Evolutionary conservation across 805 yeast species (phyloP).

Genomic region (Pichia pseudocactophila): DNA sequence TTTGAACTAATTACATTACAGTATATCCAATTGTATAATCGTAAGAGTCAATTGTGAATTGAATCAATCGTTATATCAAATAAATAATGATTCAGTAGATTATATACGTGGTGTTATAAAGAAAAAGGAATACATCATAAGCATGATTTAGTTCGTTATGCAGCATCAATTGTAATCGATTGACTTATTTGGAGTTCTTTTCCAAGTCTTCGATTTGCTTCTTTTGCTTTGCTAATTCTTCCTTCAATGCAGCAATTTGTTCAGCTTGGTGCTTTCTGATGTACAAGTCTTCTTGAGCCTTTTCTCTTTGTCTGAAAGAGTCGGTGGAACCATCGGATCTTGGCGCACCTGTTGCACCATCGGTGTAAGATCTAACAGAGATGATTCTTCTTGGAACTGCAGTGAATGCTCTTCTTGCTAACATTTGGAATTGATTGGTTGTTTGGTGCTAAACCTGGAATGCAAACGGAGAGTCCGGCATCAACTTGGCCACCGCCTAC

Average conservation of each 20-base stretch:
- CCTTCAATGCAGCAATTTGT: conserved; percentile 67
- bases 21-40: neutral
- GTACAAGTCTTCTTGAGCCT: conserved; percentile 81
- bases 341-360: conserved; percentile 54
- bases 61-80: neutral
- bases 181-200: conserved; percentile 23
- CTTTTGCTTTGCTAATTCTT: conserved; percentile 69
- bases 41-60: neutral
- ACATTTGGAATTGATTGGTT: conserved; percentile 16
- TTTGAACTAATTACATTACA: conserved; percentile 14
- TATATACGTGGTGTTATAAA: neutral
- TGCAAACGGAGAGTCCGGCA: neutral
- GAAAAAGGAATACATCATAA: neutral
- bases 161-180: neutral
- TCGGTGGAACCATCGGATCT: conserved; percentile 48
- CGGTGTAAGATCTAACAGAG: conserved; percentile 35
- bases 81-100: neutral
- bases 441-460: neutral
- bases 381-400: conserved; percentile 23
- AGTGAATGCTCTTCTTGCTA: conserved; percentile 33
- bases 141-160: neutral
- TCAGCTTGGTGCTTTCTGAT: conserved; percentile 87
- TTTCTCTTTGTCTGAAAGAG: conserved; percentile 78
- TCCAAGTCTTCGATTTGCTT: conserved; percentile 40
- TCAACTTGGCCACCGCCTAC: no score